Conservation (phyloP, 164 flowering plant species). For the Aristolochia californica region DNA sequence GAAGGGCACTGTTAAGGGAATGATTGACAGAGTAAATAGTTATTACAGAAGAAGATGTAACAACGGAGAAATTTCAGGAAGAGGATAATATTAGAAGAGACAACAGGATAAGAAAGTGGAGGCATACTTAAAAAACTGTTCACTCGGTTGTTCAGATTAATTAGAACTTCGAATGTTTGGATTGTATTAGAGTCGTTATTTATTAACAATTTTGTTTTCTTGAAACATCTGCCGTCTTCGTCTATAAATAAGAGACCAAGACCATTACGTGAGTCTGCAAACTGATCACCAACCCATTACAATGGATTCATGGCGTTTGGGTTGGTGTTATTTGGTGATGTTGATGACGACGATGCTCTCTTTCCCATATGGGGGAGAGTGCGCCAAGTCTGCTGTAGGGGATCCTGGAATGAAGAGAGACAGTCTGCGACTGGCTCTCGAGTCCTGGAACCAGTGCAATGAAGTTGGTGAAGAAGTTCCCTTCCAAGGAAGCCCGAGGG, state of each 20-base stretch:
- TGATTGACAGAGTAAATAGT: no score
- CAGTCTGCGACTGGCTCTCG: slow-evolving; percentile 41
- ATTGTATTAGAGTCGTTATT: no score
- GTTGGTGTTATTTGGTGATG: neutral
- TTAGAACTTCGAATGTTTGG: neutral
- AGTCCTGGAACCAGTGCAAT: slow-evolving; percentile 65
- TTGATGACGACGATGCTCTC: neutral
- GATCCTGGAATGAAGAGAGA: slow-evolving; percentile 56
- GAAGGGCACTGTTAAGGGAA: neutral
- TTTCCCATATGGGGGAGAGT: neutral
- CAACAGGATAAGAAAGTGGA: neutral
- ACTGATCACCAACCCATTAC: no score
- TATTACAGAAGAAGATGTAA: no score
- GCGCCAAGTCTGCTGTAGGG: slow-evolving; percentile 33
- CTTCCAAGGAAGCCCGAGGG: slow-evolving; percentile 53
- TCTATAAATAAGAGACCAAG: neutral
- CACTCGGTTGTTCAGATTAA: neutral
- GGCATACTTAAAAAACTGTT: neutral
- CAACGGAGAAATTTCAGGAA: neutral
- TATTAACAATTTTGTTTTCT: no score
- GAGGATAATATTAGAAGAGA: no score
- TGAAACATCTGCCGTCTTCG: neutral
- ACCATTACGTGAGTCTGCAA: no score
- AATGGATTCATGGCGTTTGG: neutral
- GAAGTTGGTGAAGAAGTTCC: slow-evolving; percentile 57